Base-by-base conservation (phyloP, 164 flowering plant species). In the Cinnamomum chago region DNA sequence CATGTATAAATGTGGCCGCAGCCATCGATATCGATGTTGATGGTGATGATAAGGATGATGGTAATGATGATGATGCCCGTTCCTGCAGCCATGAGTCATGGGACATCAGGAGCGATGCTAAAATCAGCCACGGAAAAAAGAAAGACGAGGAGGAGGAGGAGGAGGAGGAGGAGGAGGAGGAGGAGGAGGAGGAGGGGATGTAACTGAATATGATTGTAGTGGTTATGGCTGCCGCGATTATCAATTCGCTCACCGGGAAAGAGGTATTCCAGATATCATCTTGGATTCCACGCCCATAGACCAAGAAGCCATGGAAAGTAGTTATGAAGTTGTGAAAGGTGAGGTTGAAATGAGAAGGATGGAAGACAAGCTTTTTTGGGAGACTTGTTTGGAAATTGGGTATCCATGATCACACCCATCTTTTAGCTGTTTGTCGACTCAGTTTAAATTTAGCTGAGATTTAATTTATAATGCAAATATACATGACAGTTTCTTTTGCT, bases 41-140 rank as follows among this genome's bases (percentile, higher is more conserved):
- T 18, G 11, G 0, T 1, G 55, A 62, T 12, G 73, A 68, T 1
- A 76, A 73, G 6, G 64, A 12, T 2, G 23, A 0, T 58, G 62
- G 1, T 17, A 7, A 1, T 2, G 68, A 50, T 5, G 73, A 77
- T 9, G 79, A 73, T 13, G 79, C 79, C 2, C 66, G 62, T 66
- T 77, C 79, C 2, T 73, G 73, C 25, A 69, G 22, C 20, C 11
- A 23, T 22, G 76, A 72, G 3, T 47, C 73, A 7, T 27, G 69
- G 30, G n/a, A 70, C 11, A 64, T 25, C 20, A 62, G 11, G 3
- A 17, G 11, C 2, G 10, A 40, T 7, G 10, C 9, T 40, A 40
- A 40, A 1, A 40, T 9, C 47, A 40, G 11, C 2, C 47, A 5
- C 2, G 10, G 11, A 40, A 9, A 40, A 9, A 40, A 40, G 10